These are phyloP conservation scores for Tothia fuscella DNA, from an alignment of 2,329 filamentous ascomycete genomes.

Conservation along the genomic window DNA sequence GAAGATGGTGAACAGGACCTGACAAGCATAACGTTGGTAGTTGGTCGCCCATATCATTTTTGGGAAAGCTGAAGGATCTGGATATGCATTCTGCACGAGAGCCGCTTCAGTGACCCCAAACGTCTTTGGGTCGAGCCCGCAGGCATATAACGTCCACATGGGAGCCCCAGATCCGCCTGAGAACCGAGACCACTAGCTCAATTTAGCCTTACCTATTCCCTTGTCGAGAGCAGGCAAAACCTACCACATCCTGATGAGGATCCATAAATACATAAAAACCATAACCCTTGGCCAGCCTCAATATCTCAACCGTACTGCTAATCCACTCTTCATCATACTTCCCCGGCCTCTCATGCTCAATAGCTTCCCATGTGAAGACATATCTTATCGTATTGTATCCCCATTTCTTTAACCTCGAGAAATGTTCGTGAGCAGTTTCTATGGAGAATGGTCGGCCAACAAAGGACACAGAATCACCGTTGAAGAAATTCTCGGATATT, in stretches of 20 bases:
- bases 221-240: conserved; percentile 30
- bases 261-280: conserved; percentile 98
- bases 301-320: conserved; percentile 72
- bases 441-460: conserved; percentile 73
- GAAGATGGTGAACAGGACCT: conserved; percentile 89
- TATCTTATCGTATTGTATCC: conserved; percentile 97
- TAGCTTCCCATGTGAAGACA: conserved; percentile 97
- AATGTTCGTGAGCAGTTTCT: conserved; percentile 75
- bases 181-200: conserved; percentile 71
- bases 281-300: conserved; percentile 76
- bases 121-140: conserved; percentile 73
- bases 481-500: conserved; percentile 67
- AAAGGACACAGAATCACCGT: conserved; percentile 85
- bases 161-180: conserved; percentile 91
- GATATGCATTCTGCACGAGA: conserved; percentile 88
- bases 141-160: conserved; percentile 95
- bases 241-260: conserved; percentile 89
- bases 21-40: conserved; percentile 74
- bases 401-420: conserved; percentile 71
- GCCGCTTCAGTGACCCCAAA: conserved; percentile 84
- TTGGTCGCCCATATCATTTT: conserved; percentile 99
- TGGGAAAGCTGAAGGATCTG: conserved; percentile 72
- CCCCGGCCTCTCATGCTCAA: conserved; percentile 82
- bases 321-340: conserved; percentile 93
- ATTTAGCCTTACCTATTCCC: too few relatives aligned